A percentile compares a stretch with the other conserved stretches of the same genome.
Conservation (phyloP, 2,329 filamentous ascomycete genomes). For the Zymoseptoria pseudotritici region DNA sequence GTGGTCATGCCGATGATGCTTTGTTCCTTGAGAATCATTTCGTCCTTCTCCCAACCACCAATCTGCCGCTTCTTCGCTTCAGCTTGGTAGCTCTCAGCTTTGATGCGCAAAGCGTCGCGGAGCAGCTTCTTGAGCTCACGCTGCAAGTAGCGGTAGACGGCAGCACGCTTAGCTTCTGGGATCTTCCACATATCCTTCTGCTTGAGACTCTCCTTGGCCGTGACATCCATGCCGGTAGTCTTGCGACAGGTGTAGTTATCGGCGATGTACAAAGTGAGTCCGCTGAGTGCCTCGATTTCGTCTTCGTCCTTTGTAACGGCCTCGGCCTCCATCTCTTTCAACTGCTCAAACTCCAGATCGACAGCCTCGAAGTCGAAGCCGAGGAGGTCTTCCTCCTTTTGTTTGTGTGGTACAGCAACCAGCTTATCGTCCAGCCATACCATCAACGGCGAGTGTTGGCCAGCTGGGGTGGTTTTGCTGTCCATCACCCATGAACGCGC, state of each 20-base stretch:
- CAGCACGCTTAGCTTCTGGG: constrained; percentile 47
- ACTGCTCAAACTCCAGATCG: constrained; percentile 53
- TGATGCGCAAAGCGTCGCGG: constrained; percentile 39
- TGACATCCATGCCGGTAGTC: constrained; percentile 21
- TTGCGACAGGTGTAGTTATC: constrained; percentile 35
- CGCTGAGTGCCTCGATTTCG: constrained; percentile 34
- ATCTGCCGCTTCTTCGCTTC: constrained; percentile 48
- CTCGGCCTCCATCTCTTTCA: constrained; percentile 54
- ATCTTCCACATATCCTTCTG: constrained; percentile 56
- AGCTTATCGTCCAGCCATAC: constrained; percentile 53
- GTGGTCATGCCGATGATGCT: constrained; percentile 64
- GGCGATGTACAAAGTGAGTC: constrained; percentile 25
- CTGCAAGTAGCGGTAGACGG: constrained; percentile 61
- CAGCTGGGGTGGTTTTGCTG: constrained; percentile 14
- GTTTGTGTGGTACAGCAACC: constrained; percentile 37
- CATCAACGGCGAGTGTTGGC: constrained; percentile 34
- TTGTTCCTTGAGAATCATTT: constrained; percentile 52
- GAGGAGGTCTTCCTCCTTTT: constrained; percentile 40
- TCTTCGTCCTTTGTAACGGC: constrained; percentile 40
- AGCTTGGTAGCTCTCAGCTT: constrained; percentile 45
- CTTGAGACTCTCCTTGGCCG: constrained; percentile 31
- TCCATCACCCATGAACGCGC: constrained; percentile 33
- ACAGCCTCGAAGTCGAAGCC: constrained; percentile 52
- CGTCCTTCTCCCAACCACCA: constrained; percentile 53
- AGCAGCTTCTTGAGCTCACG: constrained; percentile 45